Evolutionary conservation across 2,329 filamentous ascomycete genomes (phyloP).

Genomic region (Periglandula ipomoeae): DNA sequence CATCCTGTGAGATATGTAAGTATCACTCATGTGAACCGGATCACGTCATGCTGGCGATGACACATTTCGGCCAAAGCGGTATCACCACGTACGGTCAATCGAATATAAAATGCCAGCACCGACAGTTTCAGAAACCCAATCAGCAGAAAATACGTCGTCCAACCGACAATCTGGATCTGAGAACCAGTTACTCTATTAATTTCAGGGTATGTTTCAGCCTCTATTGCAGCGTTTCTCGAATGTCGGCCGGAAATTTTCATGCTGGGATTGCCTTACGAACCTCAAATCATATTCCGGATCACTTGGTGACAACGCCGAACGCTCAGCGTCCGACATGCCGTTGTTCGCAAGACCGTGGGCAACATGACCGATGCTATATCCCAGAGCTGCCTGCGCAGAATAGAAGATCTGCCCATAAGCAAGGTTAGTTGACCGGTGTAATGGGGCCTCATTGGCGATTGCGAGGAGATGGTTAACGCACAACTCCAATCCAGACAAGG

Average conservation of each 20-base stretch:
- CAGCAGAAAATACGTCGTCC: slow-evolving; percentile 39
- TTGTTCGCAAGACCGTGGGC: slow-evolving; percentile 43
- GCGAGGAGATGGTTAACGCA: slow-evolving; percentile 32
- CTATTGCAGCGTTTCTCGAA: too few relatives aligned
- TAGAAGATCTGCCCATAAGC: slow-evolving; percentile 33
- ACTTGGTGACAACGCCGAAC: slow-evolving; percentile 28
- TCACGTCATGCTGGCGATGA: too few relatives aligned
- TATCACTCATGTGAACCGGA: too few relatives aligned
- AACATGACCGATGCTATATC: slow-evolving; percentile 34
- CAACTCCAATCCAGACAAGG: slow-evolving; percentile 25
- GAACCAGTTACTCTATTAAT: slow-evolving; percentile 35
- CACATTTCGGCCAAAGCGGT: neutral
- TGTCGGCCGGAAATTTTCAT: neutral
- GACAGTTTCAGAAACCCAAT: slow-evolving; percentile 44
- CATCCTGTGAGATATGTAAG: neutral
- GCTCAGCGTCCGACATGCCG: slow-evolving; percentile 39
- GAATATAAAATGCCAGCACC: slow-evolving; percentile 42
- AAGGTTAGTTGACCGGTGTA: slow-evolving; percentile 1
- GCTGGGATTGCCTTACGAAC: neutral
- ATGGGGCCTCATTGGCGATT: slow-evolving; percentile 34
- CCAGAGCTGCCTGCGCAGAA: slow-evolving; percentile 36
- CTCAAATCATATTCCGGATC: slow-evolving; percentile 31
- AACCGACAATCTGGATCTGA: slow-evolving; percentile 44
- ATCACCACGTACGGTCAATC: slow-evolving; percentile 28
- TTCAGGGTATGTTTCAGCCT: neutral